Base-by-base conservation (phyloP, 768 basidiomycete genomes). In the Termitomyces bulborhizus region DNA sequence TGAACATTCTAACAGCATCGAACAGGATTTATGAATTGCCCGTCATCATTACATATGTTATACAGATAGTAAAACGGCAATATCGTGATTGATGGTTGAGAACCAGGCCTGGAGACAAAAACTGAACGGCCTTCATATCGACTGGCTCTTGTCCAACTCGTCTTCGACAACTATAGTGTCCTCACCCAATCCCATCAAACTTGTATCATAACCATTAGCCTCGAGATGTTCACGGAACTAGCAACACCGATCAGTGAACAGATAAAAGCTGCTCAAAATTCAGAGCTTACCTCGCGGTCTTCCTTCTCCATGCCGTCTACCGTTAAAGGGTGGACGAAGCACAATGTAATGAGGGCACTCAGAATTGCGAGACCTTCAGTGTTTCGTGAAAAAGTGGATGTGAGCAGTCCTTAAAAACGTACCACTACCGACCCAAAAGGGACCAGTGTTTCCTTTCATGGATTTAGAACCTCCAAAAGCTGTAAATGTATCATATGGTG, bases 371-470 rank as follows among this genome's bases (percentile, higher is more conserved):
- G 78, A 39, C 79, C 84, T 72, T 63, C 59, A 7, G 7, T 18
- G 11, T 32, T 46, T 26, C 41, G 34, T 57, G n/a, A 60, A 5
- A 53, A 50, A 56, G 48, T 50, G 6, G 40, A 6, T 34, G 16
- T 9, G 26, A 27, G n/a, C 11, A 45, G 34, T 21, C 11, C 21
- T 31, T 4, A 1, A 4, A 34, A 11, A 63, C 73, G 21, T 60
- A 76, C 85, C 87, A 60, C 88, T 89, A n/a, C 78, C 91, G 58
- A 93, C 68, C 88, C 86, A 92, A 80, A 93, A 93, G 13, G 90
- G 90, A 18, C 91, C 90, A 0, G 92, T 93, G 65, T 88, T 85
- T 48, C 85, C 88, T 57, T 72, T 77, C 37, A 70, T 66, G 26
- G 79, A 70, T 12, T 50, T 60, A 1, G 76, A 8, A 5, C 85